Evolutionary conservation across 108 stramenopile genomes (phyloP).

Genomic region (Nitzschia palea): DNA sequence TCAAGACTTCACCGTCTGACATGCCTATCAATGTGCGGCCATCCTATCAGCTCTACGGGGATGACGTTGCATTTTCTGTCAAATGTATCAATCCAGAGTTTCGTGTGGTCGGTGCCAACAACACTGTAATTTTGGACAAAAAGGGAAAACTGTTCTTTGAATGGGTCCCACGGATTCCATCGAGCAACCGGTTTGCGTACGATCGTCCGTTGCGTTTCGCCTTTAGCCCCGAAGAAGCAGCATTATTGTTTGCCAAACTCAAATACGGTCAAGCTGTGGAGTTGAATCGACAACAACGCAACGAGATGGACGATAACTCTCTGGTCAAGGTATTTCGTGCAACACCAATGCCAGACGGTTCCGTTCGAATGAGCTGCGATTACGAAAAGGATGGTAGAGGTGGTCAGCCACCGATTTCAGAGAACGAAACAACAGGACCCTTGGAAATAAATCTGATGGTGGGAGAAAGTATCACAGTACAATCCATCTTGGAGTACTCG

Average conservation of each 20-base stretch:
- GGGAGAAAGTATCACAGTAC: constrained; percentile 22
- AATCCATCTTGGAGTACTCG: constrained; percentile 29
- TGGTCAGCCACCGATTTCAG: constrained; percentile 11
- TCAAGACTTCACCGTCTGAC: neutral
- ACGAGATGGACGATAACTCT: neutral
- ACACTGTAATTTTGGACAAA: constrained; percentile 4
- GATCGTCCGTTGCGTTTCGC: constrained; percentile 28
- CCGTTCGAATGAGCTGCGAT: neutral
- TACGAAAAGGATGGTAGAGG: constrained; percentile 23
- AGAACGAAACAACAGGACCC: constrained; percentile 22
- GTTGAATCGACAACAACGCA: constrained; percentile 7
- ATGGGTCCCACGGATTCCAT: neutral
- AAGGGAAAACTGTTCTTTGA: constrained; percentile 31
- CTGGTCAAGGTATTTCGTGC: constrained; percentile 18
- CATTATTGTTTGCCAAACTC: constrained; percentile 15
- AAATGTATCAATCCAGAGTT: constrained; percentile 33
- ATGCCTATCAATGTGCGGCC: constrained; percentile 14
- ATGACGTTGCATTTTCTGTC: constrained; percentile 24
- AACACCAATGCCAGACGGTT: neutral
- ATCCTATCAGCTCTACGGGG: constrained; percentile 31
- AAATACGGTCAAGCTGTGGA: constrained; percentile 17
- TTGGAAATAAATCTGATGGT: constrained; percentile 29
- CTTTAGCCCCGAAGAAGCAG: constrained; percentile 29
- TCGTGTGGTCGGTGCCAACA: constrained; percentile 5
- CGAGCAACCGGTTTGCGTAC: constrained; percentile 11